Evolutionary conservation across 768 basidiomycete genomes (phyloP), one percentile per base, ranked within the genome.

Genomic region (Myochromella boudieri): DNA sequence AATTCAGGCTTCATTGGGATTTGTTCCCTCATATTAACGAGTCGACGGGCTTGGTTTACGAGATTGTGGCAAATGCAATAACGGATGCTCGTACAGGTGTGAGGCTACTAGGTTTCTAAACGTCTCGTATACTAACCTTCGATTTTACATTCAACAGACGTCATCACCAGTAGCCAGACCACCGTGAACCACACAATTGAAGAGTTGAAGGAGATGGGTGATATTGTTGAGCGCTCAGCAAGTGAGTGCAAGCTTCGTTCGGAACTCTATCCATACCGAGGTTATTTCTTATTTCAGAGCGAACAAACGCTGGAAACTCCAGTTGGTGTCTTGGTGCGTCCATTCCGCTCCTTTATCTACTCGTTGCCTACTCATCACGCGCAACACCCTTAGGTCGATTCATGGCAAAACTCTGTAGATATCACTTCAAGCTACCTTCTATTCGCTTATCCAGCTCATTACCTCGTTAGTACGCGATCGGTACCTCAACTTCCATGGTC

Each of bases 401-500:
- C 12, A 57, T 57, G 56, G 3, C 6, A 2, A 4, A 7, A 4
- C 1, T 2, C 24, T 1, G n/a, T 57, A 3, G 31, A 53, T 54
- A 42, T 8, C 43, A 37, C 29, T 18, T 20, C 14, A n/a, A 4
- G 3, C 2, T 14, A 20, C 29, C 18, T 17, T n/a, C n/a, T 11
- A n/a, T 6, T 12, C 14, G 5, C 6, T 6, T 26, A 6, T 2
- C 2, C 3, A 9, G 24, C 25, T 46, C 18, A 26, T 2, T n/a
- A 1, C 17, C 7, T 17, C n/a, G 1, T n/a, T 17, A 46, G 49
- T 55, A 26, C 48, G 26, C 36, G 48, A 60, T 33, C 57, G 61
- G 20, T 75, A 73, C 40, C 34, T 70, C 14, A 70, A 78, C 42
- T 74, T 68, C 34, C 49, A 75, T 11, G 77, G 75, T 5, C 69